Evolutionary conservation across 768 basidiomycete species (phyloP).

Genomic region (Pulveroboletus sp.): DNA sequence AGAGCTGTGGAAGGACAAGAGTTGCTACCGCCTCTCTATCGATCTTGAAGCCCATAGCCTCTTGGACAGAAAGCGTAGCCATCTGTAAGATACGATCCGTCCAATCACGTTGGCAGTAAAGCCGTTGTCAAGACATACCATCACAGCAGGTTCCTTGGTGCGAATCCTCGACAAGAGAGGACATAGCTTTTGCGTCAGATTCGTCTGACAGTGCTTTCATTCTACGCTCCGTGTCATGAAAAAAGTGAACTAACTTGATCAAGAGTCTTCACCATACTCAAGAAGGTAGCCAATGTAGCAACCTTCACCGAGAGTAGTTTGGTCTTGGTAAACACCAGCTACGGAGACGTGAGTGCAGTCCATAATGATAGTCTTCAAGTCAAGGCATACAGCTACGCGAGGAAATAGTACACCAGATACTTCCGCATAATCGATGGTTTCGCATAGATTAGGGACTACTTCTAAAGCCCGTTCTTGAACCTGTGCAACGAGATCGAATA

Average conservation of each 20-base stretch:
- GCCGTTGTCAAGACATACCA: slow-evolving; percentile 43
- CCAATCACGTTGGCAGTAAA: neutral
- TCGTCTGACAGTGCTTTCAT: slow-evolving; percentile 47
- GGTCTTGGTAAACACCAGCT: slow-evolving; percentile 94
- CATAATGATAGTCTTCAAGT: slow-evolving; percentile 6
- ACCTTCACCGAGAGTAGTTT: slow-evolving; percentile 89
- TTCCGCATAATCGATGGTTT: slow-evolving; percentile 92
- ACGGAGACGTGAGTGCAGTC: slow-evolving; percentile 12
- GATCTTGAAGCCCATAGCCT: slow-evolving; percentile 93
- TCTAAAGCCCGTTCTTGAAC: slow-evolving; percentile 90
- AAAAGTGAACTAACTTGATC: slow-evolving; percentile 57
- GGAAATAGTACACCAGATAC: slow-evolving; percentile 88
- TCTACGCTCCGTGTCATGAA: neutral
- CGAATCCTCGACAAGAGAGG: slow-evolving; percentile 92
- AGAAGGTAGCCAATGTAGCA: slow-evolving; percentile 75
- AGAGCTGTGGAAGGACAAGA: slow-evolving; percentile 84
- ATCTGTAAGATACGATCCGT: slow-evolving; percentile 44
- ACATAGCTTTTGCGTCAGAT: slow-evolving; percentile 91
- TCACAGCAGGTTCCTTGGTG: slow-evolving; percentile 93
- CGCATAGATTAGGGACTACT: slow-evolving; percentile 81
- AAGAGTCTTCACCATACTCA: slow-evolving; percentile 83
- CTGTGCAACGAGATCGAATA: slow-evolving; percentile 33
- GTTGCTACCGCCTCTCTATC: slow-evolving; percentile 91
- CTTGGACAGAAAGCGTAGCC: slow-evolving; percentile 85
- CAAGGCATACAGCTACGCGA: slow-evolving; percentile 73